Conservation (phyloP, 73 alveolate species). For the Diophrys appendiculata region DNA sequence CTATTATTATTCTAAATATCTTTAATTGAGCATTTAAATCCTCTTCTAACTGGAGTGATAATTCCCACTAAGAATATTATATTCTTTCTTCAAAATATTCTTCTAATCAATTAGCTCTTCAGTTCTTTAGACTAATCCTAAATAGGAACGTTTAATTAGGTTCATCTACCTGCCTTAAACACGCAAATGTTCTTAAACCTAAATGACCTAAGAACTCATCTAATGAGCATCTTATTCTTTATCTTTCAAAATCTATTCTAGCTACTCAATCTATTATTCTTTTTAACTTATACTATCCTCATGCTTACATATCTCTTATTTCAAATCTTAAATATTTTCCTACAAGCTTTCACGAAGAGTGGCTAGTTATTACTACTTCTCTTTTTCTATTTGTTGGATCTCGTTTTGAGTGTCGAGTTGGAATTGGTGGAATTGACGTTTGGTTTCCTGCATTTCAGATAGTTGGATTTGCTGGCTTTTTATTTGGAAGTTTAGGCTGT, state of each 20-base stretch:
- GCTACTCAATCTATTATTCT: neutral
- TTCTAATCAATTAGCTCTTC: constrained; percentile 8
- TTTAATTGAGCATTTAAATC: neutral
- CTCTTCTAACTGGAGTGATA: constrained; percentile 2
- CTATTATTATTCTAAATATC: neutral
- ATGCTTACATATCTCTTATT: neutral
- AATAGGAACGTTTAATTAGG: neutral
- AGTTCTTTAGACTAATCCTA: neutral
- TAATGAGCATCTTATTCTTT: neutral
- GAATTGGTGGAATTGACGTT: neutral
- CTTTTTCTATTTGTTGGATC: neutral
- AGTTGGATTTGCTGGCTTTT: neutral
- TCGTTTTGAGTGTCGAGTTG: neutral
- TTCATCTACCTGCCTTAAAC: too few relatives aligned
- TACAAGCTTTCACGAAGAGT: neutral
- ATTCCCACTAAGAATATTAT: constrained; percentile 2
- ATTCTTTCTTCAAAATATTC: constrained; percentile 7
- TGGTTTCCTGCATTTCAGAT: neutral
- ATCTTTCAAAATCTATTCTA: neutral
- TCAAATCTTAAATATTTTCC: neutral
- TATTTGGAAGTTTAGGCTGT: neutral
- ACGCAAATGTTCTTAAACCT: too few relatives aligned
- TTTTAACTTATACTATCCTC: neutral
- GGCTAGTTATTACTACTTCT: neutral
- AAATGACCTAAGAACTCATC: neutral